These are phyloP conservation scores for Xerocomus amazonicus DNA, from an alignment of 1,284 basidiomycete species.

Conservation along the genomic window DNA sequence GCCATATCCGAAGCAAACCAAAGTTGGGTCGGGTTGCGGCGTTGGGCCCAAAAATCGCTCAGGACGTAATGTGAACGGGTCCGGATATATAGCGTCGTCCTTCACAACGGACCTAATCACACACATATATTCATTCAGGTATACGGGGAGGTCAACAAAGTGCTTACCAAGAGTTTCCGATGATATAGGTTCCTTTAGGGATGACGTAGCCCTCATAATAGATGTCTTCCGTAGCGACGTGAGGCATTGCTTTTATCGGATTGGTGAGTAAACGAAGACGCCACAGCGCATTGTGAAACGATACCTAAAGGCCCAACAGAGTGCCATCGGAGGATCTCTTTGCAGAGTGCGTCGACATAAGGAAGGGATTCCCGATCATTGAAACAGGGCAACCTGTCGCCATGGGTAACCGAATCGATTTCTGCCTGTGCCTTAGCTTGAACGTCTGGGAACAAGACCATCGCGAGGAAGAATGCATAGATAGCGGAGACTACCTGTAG, in stretches of 20 bases:
- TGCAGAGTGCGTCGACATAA: slow-evolving; percentile 26
- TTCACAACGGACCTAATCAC: slow-evolving; percentile 7
- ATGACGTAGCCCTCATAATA: slow-evolving; percentile 3
- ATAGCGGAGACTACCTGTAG: slow-evolving; percentile 38
- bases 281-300: not conserved
- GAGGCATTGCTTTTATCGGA: slow-evolving; percentile 32
- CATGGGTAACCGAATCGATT: slow-evolving; percentile 21
- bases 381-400: not conserved
- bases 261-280: slow-evolving; percentile 18
- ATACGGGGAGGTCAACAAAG: not conserved
- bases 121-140: not conserved
- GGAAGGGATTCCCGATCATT: slow-evolving; percentile 20
- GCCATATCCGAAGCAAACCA: slow-evolving; percentile 1
- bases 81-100: slow-evolving; percentile 17
- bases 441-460: slow-evolving; percentile 25
- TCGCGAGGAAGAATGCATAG: slow-evolving; percentile 29
- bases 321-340: slow-evolving; percentile 28
- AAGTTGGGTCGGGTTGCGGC: slow-evolving; percentile 12
- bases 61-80: slow-evolving; percentile 20
- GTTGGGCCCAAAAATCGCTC: slow-evolving; percentile 24
- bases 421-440: slow-evolving; percentile 24
- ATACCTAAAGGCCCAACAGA: slow-evolving; percentile 14
- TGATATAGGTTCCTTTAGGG: not conserved
- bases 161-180: not conserved
- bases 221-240: slow-evolving; percentile 33